These are phyloP conservation scores for Solanum tarijense DNA, from an alignment of 257 asterid species.

Conservation along the genomic window DNA sequence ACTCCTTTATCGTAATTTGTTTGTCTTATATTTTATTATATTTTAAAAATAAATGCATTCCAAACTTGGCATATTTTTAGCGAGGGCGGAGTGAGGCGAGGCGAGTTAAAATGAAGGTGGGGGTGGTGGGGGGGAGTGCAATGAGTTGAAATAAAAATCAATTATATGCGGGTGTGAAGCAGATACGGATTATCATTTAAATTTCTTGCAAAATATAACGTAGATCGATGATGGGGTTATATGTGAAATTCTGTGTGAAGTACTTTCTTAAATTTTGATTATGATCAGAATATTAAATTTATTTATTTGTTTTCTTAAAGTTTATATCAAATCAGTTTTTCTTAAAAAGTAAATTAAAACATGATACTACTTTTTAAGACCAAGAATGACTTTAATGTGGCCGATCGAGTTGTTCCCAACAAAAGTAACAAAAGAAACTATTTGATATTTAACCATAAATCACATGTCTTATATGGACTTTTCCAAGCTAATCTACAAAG, in stretches of 20 bases:
- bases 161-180: background rate
- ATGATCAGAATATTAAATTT: background rate
- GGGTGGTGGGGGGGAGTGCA: background rate
- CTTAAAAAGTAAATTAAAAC: background rate
- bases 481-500: background rate
- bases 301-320: too few relatives aligned
- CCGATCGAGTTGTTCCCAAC: background rate
- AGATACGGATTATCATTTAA: too few relatives aligned
- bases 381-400: background rate
- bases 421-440: background rate
- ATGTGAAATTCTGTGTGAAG: background rate
- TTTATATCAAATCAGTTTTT: background rate
- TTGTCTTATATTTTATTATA: background rate
- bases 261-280: background rate
- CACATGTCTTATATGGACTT: background rate
- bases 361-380: background rate
- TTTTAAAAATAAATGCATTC: background rate
- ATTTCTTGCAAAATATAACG: too few relatives aligned
- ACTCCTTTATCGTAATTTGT: background rate
- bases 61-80: background rate
- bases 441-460: background rate
- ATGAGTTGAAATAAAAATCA: background rate
- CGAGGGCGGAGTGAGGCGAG: background rate
- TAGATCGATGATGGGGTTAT: too few relatives aligned
- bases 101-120: background rate